These are phyloP conservation scores for Microcyclospora tardicrescens DNA, from an alignment of 2,329 filamentous ascomycete genomes.

Conservation along the genomic window DNA sequence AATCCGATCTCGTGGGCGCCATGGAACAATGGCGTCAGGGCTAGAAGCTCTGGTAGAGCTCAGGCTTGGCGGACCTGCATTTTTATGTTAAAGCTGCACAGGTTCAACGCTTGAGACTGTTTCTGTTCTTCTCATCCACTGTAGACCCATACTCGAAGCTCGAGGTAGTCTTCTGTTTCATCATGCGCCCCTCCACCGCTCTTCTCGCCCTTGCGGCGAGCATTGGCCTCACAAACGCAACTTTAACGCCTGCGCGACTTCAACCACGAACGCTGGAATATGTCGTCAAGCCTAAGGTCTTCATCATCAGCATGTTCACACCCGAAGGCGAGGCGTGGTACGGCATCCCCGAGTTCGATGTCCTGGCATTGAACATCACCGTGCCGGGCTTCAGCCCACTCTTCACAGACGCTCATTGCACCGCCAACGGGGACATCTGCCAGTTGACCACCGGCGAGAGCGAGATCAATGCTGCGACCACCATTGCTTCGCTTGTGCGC, in stretches of 20 bases:
- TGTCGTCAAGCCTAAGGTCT: slow-evolving; percentile 42
- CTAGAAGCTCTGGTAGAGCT: no score
- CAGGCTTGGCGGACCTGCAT: no score
- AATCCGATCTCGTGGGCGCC: no score
- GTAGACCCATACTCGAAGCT: no score
- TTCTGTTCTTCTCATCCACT: no score
- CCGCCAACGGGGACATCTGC: slow-evolving; percentile 47
- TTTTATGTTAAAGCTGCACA: no score
- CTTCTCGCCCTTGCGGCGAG: slow-evolving; percentile 2
- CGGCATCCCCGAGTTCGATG: slow-evolving; percentile 20
- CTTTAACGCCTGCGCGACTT: slow-evolving; percentile 6
- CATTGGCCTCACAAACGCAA: slow-evolving; percentile 1
- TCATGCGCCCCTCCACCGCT: not conserved
- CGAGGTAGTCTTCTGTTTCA: no score
- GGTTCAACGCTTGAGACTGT: no score
- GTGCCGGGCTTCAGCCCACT: slow-evolving; percentile 20
- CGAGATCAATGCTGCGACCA: slow-evolving; percentile 60
- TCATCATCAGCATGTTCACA: slow-evolving; percentile 49
- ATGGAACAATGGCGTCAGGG: no score
- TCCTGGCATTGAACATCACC: slow-evolving; percentile 23
- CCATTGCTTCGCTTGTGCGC: slow-evolving; percentile 50
- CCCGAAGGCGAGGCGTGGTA: slow-evolving; percentile 37
- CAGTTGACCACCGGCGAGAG: slow-evolving; percentile 50
- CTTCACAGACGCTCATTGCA: slow-evolving; percentile 45
- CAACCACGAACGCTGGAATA: slow-evolving; percentile 13